Percentiles rank a stretch among this genome's conserved stretches.
Evolutionary conservation across 2,329 filamentous ascomycete species (phyloP).

Genomic region (Simplicillium aogashimaense): DNA sequence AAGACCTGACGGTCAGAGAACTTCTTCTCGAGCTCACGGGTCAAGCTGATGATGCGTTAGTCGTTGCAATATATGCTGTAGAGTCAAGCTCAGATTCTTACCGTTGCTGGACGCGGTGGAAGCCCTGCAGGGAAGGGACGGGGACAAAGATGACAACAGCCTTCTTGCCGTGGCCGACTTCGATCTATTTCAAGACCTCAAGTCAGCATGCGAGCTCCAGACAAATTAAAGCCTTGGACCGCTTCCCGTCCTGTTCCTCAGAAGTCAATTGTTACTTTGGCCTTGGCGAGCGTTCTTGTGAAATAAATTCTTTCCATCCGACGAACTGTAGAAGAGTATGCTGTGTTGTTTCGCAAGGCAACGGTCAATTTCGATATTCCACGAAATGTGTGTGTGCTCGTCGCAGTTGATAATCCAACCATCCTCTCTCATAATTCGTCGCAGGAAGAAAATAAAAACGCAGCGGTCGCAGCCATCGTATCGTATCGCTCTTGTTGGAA

Average conservation of each 20-base stretch:
- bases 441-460: background rate
- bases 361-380: too few relatives aligned
- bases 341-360: too few relatives aligned
- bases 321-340: too few relatives aligned
- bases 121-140: slow-evolving; percentile 93
- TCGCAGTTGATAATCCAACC: too few relatives aligned
- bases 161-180: slow-evolving; percentile 99
- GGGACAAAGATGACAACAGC: slow-evolving; percentile 99
- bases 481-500: slow-evolving; percentile 24
- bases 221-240: slow-evolving; percentile 56
- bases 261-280: slow-evolving; percentile 24
- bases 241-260: slow-evolving; percentile 65
- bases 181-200: slow-evolving; percentile 70
- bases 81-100: slow-evolving; percentile 38
- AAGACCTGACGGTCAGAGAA: slow-evolving; percentile 99
- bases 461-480: slow-evolving; percentile 19
- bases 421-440: background rate
- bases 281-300: too few relatives aligned
- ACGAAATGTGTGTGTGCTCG: too few relatives aligned
- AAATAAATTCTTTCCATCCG: too few relatives aligned
- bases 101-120: slow-evolving; percentile 99
- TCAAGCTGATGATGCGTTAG: slow-evolving; percentile 56
- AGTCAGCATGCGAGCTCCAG: slow-evolving; percentile 72
- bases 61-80: background rate
- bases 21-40: slow-evolving; percentile 99